Base-by-base conservation (phyloP, 257 asterid genomes). In the Echites panduratus region DNA sequence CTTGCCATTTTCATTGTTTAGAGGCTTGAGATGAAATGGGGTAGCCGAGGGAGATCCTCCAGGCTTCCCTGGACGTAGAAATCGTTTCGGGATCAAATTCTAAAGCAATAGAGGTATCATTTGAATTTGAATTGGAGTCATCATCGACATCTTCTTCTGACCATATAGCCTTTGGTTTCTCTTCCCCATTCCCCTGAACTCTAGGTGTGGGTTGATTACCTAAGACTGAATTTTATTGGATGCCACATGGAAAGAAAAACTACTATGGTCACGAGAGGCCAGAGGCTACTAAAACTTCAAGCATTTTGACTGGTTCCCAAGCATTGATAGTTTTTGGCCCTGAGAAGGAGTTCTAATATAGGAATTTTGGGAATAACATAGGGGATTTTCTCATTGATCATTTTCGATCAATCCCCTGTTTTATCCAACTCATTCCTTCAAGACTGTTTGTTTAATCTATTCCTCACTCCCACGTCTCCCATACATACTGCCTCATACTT, bases 261-360 rank as follows among this genome's bases (percentile, higher is more conserved):
- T 87, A 3, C 96, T 95, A 66, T 82, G 58, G 32, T 87, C 91
- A 59, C 72, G 76, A 2, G 77, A 78, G 82, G 79, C 13, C 86
- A 82, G 82, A 22, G 97, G 98, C n/a, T n/a, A 66, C 91, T 80
- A 43, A 52, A 27, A 38, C 98, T 38, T 92, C 96, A 4, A 95
- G 90, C 2, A 96, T 98, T 78, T 87, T 92, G 97, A 92, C 90
- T 81, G 92, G 71, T 66, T 95, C 98, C 92, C 96, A 90, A n/a
- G 89, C 89, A 74, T 95, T 83, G 81, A 95, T 90, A 54, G 66
- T 84, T 83, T 92, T 96, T 20, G 96, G 96, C 82, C 98, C 0
- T 94, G 96, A 2, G 96, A 91, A n/a, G 96, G 91, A 44, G 96
- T 90, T 52, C 71, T 73, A 50, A 73, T 45, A 24, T n/a, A n/a